phyloP scores from a whole-genome alignment of 2,329 filamentous ascomycete genomes.

The Cladosporium sp. region DNA sequence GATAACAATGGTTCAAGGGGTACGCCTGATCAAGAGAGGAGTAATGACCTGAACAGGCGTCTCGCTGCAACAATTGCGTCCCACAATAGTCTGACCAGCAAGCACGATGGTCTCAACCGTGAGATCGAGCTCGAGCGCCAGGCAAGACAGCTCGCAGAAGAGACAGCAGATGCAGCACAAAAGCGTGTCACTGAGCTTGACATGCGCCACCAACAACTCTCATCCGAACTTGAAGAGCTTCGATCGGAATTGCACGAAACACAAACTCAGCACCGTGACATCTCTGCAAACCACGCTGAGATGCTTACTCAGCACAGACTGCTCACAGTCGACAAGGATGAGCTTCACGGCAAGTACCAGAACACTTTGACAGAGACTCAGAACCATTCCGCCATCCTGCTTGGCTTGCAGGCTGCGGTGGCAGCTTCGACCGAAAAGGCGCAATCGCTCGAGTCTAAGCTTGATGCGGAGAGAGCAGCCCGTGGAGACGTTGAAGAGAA shows the following conservation, averaged over 20 bases:
- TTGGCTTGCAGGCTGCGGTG: constrained; percentile 75
- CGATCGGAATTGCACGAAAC: constrained; percentile 80
- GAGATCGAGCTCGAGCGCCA: constrained; percentile 81
- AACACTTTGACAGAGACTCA: constrained; percentile 66
- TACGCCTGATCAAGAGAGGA: constrained; percentile 56
- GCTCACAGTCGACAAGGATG: constrained; percentile 81
- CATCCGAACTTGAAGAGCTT: constrained; percentile 80
- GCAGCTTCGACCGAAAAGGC: constrained; percentile 76
- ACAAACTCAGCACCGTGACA: constrained; percentile 76
- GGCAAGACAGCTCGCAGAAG: constrained; percentile 81
- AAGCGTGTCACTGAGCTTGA: constrained; percentile 83
- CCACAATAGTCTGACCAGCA: constrained; percentile 78
- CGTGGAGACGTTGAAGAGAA: constrained; percentile 76
- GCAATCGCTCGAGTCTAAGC: constrained; percentile 71
- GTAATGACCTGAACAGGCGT: constrained; percentile 75
- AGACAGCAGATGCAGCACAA: constrained; percentile 79
- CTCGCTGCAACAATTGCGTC: constrained; percentile 77
- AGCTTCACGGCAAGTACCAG: constrained; percentile 68
- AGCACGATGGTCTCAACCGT: constrained; percentile 65
- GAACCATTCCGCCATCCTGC: constrained; percentile 70
- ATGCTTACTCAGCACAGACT: constrained; percentile 72
- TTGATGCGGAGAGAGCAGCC: constrained; percentile 78
- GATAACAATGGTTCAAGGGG: constrained; percentile 61
- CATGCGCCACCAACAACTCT: constrained; percentile 76
- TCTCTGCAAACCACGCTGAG: constrained; percentile 75